Evolutionary conservation across 805 yeast species (phyloP), one percentile per base, ranked within the genome.

Genomic region (Barnettozyma botsteinii): DNA sequence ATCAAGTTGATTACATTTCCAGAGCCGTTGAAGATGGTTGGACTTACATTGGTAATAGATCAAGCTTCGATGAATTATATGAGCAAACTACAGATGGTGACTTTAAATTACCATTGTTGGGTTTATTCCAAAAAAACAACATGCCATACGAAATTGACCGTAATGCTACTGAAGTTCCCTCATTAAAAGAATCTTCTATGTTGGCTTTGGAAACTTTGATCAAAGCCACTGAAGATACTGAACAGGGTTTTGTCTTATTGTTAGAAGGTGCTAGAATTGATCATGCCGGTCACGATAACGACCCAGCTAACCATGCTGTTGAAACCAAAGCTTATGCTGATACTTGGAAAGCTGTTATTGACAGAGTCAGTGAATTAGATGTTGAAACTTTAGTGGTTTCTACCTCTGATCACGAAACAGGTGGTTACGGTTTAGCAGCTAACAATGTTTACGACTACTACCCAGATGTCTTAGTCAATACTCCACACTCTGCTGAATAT

Each of bases 331-430:
- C 93, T 5, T 88, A 79, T 57, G 91, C 84, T 59, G 78, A 75
- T 36, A 86, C 95, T 5, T 85, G 85, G 65, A 62, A 72, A 45
- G 84, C 85, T 14, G 95, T 81, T 5, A 62, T 75, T 39, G 77
- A 83, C 36, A 85, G 79, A 57, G 84, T 84, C 24, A 73, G 81
- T 45, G 52, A 67, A 8, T 54, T 83, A 10, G 85, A 82, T 40
- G 77, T 75, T n/a, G 96, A 86, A 52, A 85, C 96, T 2, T 65
- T 81, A 35, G 73, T 86, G 35, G 67, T 88, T 27, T 77, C 91
- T 20, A 87, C 96, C 8, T 82, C 94, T 24, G 96, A 88, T 60
- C 97, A 88, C 65, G 97, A 88, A 61, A 88, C 96, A 20, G 96
- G 96, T 47, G 97, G 96, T 1, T 69, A 87, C 45, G 83, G 83